Evolutionary conservation across 306 rosid species (phyloP).

Genomic region (Glycine latifolia): DNA sequence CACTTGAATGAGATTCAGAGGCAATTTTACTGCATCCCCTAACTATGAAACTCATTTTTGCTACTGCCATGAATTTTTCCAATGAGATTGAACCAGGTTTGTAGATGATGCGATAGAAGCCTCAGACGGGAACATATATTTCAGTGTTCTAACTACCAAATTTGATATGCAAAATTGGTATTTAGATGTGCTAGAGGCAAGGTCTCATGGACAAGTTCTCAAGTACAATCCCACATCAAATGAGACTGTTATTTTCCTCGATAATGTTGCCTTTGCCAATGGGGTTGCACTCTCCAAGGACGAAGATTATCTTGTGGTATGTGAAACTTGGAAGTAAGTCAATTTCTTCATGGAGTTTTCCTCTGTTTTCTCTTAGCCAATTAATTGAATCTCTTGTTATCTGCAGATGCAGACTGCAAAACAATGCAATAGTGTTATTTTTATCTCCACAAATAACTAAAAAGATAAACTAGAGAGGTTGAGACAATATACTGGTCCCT

Average conservation of each 20-base stretch:
- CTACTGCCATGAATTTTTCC: not conserved
- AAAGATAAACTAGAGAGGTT: no score
- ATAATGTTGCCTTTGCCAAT: slow-evolving; percentile 66
- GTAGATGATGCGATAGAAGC: slow-evolving; percentile 80
- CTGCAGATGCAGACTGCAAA: no score
- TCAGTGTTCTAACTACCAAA: slow-evolving; percentile 67
- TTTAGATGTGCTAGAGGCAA: slow-evolving; percentile 70
- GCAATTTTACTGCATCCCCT: no score
- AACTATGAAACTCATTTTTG: no score
- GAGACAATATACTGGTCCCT: no score
- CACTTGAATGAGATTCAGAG: no score
- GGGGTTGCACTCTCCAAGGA: slow-evolving; percentile 77
- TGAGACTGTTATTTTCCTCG: slow-evolving; percentile 53
- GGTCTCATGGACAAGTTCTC: slow-evolving; percentile 74
- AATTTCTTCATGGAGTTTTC: no score
- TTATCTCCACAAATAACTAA: no score
- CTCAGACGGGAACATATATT: slow-evolving; percentile 65
- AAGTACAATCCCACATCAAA: slow-evolving; percentile 61
- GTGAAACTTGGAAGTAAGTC: slow-evolving; percentile 71
- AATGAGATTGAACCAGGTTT: slow-evolving; percentile 55
- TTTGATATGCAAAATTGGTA: slow-evolving; percentile 60
- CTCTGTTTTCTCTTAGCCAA: no score
- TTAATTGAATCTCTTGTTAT: no score
- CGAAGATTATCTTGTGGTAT: slow-evolving; percentile 63
- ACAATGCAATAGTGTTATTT: no score